phyloP scores from a whole-genome alignment of 2,329 filamentous ascomycete genomes.

The Cladosporium sp. region DNA sequence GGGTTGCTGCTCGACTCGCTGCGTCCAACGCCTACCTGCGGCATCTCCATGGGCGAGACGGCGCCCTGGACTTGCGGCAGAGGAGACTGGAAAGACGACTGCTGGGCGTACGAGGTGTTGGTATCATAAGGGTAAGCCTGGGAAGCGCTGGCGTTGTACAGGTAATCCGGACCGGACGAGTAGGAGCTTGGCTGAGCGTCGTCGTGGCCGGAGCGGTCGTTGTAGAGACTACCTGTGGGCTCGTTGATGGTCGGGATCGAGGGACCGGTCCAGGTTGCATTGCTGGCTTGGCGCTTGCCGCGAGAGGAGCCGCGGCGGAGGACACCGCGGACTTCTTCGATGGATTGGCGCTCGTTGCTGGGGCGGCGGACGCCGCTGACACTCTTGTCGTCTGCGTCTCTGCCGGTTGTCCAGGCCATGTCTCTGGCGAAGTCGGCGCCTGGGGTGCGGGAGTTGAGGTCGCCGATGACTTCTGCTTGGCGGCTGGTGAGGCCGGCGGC shows the following conservation, averaged over 20 bases:
- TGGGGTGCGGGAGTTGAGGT: conserved; percentile 42
- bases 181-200: background rate
- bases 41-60: conserved; percentile 18
- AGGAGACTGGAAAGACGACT: conserved; percentile 16
- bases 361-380: conserved; percentile 29
- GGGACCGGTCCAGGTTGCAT: conserved; percentile 16
- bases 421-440: conserved; percentile 42
- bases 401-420: conserved; percentile 40
- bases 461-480: conserved; percentile 37
- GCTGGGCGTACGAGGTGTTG: conserved; percentile 5
- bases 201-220: background rate
- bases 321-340: conserved; percentile 45
- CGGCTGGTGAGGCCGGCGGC: conserved; percentile 24
- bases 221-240: conserved; percentile 13
- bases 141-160: background rate
- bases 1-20: conserved; percentile 22
- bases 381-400: conserved; percentile 33
- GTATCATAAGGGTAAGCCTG: background rate
- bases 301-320: conserved; percentile 41
- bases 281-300: conserved; percentile 38
- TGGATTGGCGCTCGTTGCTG: conserved; percentile 40
- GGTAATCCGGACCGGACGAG: background rate
- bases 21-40: conserved; percentile 16
- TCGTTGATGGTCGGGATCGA: conserved; percentile 30
- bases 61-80: conserved; percentile 2